A percentile compares a stretch with the other conserved stretches of the same genome.
Conservation (phyloP, 2,329 filamentous ascomycete genomes). For the Nakataea oryzae region DNA sequence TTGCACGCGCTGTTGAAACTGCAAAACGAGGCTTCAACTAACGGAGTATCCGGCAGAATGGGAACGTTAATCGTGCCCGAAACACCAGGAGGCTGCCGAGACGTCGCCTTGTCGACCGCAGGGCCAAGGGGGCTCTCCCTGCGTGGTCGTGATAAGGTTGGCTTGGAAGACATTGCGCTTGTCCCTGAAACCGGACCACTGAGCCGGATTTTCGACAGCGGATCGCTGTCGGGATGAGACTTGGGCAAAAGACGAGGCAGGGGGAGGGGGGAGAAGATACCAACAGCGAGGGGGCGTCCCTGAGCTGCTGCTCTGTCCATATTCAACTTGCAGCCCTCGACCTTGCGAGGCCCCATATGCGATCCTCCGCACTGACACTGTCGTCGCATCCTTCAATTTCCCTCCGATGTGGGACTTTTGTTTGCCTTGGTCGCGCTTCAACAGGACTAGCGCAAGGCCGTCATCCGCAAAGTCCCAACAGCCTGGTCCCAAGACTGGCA, state of each 20-base stretch:
- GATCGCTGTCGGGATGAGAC: not conserved
- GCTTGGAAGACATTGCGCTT: not conserved
- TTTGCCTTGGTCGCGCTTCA: not conserved
- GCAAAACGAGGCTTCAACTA: no score
- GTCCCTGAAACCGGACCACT: not conserved
- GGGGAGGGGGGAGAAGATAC: not conserved
- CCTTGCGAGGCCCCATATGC: not conserved
- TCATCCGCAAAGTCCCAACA: not conserved
- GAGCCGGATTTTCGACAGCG: not conserved
- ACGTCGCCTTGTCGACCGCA: not conserved
- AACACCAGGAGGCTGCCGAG: not conserved
- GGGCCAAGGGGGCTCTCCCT: not conserved
- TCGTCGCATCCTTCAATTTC: not conserved
- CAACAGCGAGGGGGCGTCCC: not conserved
- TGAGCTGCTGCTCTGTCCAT: not conserved
- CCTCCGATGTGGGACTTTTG: not conserved
- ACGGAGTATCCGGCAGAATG: not conserved
- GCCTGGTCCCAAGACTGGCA: not conserved
- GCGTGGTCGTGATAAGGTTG: not conserved
- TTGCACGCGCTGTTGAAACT: no score
- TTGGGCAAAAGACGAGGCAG: not conserved
- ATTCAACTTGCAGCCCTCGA: no score
- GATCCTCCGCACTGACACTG: not conserved
- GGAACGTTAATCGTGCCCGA: not conserved
- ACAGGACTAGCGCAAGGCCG: not conserved